Evolutionary conservation across 495 filamentous ascomycete genomes (phyloP).

Genomic region (Pseudevernia furfuracea): DNA sequence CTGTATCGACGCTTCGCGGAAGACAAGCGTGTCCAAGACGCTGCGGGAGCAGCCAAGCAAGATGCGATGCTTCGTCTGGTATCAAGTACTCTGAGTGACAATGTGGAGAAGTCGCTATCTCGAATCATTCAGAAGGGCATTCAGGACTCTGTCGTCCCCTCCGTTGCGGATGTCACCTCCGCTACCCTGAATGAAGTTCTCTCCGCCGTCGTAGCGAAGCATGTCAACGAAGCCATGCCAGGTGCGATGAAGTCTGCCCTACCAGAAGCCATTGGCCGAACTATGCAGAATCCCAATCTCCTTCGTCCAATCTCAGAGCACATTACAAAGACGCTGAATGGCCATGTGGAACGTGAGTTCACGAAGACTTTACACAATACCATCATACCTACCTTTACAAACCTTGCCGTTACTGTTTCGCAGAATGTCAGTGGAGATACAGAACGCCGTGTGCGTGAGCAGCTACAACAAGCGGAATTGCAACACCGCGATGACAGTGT

Average conservation of each 20-base stretch:
- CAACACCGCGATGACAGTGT: conserved; percentile 59
- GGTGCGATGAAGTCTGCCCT: conserved; percentile 48
- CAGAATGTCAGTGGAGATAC: conserved; percentile 56
- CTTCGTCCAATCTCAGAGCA: conserved; percentile 63
- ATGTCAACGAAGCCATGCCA: conserved; percentile 43
- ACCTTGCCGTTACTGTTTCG: conserved; percentile 47
- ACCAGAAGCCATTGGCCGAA: conserved; percentile 48
- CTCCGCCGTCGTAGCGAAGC: conserved; percentile 42
- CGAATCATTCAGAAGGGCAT: conserved; percentile 63
- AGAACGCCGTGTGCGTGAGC: conserved; percentile 55
- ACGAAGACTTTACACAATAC: conserved; percentile 50
- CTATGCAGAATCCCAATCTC: conserved; percentile 62
- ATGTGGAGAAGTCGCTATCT: conserved; percentile 72
- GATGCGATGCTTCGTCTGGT: conserved; percentile 79
- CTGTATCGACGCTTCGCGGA: conserved; percentile 57
- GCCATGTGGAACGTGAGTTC: conserved; percentile 62
- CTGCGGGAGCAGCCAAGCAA: conserved; percentile 59
- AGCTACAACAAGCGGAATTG: conserved; percentile 58
- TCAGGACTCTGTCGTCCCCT: conserved; percentile 54
- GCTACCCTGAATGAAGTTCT: conserved; percentile 55
- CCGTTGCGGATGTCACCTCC: conserved; percentile 43
- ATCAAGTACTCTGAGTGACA: conserved; percentile 78
- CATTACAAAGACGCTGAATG: conserved; percentile 54
- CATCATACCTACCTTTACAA: conserved; percentile 58
- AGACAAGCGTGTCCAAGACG: conserved; percentile 57